Conservation (phyloP, 805 yeast species). For the Nakazawaea molendinolei region DNA sequence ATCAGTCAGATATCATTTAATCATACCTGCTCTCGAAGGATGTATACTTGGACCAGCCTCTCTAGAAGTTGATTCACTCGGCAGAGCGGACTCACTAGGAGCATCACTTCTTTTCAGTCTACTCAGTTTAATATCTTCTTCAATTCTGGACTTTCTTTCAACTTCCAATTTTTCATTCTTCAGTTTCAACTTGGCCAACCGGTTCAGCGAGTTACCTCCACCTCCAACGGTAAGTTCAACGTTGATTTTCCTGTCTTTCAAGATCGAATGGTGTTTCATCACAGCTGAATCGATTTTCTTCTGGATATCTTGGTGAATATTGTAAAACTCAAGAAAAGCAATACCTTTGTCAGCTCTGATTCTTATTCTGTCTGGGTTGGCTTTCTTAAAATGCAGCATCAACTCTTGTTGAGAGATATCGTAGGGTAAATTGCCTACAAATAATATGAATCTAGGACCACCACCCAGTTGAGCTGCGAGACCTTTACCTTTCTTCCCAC, state of each 20-base stretch:
- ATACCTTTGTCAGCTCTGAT: conserved; percentile 82
- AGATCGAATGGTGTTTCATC: conserved; percentile 68
- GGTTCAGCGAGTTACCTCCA: conserved; percentile 77
- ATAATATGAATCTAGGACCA: conserved; percentile 70
- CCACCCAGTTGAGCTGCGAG: conserved; percentile 25
- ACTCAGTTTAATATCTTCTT: conserved; percentile 36
- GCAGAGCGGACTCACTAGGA: conserved; percentile 13
- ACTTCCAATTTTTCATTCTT: conserved; percentile 72
- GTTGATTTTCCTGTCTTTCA: conserved; percentile 74
- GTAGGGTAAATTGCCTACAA: conserved; percentile 87
- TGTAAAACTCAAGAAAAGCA: conserved; percentile 81
- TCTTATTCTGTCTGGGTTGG: conserved; percentile 71
- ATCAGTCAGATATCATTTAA: conserved; percentile 20
- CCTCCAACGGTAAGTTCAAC: conserved; percentile 98
- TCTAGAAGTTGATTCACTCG: not conserved
- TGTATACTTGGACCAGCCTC: conserved; percentile 37
- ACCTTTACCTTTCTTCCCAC: conserved; percentile 70
- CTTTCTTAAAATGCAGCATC: conserved; percentile 62
- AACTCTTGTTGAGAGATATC: conserved; percentile 57
- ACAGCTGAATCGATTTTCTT: conserved; percentile 80
- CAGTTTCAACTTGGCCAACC: conserved; percentile 63
- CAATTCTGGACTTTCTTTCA: conserved; percentile 58
- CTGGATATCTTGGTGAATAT: conserved; percentile 54
- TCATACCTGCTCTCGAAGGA: conserved; percentile 58
- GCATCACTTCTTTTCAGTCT: conserved; percentile 26